Conservation (phyloP, 345 rosid species). For the Carallia brachiata region DNA sequence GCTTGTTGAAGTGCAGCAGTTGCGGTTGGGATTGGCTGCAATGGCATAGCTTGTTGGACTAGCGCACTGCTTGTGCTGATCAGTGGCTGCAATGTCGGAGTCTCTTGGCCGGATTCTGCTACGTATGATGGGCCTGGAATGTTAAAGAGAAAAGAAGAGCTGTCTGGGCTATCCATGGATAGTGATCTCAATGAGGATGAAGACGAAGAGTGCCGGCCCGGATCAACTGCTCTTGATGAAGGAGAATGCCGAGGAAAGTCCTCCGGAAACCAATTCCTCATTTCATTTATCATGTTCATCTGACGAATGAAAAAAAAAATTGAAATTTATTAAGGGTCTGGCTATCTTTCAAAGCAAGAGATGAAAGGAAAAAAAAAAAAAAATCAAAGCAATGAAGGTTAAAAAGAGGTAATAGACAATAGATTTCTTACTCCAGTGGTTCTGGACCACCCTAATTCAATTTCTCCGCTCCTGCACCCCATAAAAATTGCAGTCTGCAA, state of each 20-base stretch:
- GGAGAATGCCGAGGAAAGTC: slow-evolving; percentile 48
- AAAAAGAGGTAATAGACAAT: background rate
- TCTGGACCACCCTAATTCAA: slow-evolving; percentile 72
- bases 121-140: slow-evolving; percentile 35
- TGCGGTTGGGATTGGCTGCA: slow-evolving; percentile 4
- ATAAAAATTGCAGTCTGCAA: slow-evolving; percentile 69
- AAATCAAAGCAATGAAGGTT: background rate
- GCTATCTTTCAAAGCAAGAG: background rate
- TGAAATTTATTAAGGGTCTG: background rate
- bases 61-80: slow-evolving; percentile 16
- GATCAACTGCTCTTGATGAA: slow-evolving; percentile 26
- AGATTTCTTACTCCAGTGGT: slow-evolving; percentile 34
- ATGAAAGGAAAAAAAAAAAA: no score
- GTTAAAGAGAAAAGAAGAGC: slow-evolving; percentile 54
- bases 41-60: background rate
- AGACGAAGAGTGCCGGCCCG: slow-evolving; percentile 47
- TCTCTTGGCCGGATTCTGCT: slow-evolving; percentile 8
- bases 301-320: slow-evolving; percentile 19
- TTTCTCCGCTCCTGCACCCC: slow-evolving; percentile 83
- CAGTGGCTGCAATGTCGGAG: background rate
- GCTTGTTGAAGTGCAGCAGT: slow-evolving; percentile 5
- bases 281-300: slow-evolving; percentile 53
- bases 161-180: slow-evolving; percentile 60
- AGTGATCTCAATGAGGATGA: slow-evolving; percentile 71
- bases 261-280: slow-evolving; percentile 52